Evolutionary conservation across 1,284 basidiomycete species (phyloP).

Genomic region (Meira miltonrushii): DNA sequence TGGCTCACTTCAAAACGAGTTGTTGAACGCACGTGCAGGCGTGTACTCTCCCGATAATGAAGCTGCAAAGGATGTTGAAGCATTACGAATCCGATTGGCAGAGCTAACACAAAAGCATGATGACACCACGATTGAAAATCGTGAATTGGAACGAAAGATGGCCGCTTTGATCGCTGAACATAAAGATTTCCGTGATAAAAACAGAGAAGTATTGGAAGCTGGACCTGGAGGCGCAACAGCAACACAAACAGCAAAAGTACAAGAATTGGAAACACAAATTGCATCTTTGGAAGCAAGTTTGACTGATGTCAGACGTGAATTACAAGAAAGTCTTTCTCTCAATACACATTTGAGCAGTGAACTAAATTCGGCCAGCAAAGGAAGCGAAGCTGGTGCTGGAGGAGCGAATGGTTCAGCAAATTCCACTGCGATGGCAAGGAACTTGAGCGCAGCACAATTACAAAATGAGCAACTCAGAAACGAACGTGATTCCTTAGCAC

Average conservation of each 20-base stretch:
- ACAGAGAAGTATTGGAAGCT: conserved; percentile 10
- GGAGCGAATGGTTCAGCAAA: neutral
- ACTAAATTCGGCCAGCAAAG: conserved; percentile 14
- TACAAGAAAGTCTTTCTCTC: conserved; percentile 32
- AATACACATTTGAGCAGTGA: conserved; percentile 32
- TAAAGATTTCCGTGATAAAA: conserved; percentile 19
- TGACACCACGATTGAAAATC: conserved; percentile 40
- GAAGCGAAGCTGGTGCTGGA: neutral
- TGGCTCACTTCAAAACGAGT: conserved; percentile 37
- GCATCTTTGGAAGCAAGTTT: conserved; percentile 24
- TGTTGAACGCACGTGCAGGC: conserved; percentile 13
- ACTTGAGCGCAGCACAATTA: conserved; percentile 20
- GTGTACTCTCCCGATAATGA: conserved; percentile 21
- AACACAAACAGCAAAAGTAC: conserved; percentile 11
- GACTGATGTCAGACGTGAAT: conserved; percentile 24
- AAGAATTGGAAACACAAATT: conserved; percentile 35
- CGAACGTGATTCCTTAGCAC: conserved; percentile 33
- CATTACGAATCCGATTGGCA: conserved; percentile 32
- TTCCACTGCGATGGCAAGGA: neutral
- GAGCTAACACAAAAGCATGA: conserved; percentile 41
- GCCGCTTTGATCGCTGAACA: conserved; percentile 33
- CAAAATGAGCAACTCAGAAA: conserved; percentile 35
- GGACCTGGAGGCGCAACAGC: too few species aligned
- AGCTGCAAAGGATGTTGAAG: conserved; percentile 39
- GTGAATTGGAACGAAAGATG: conserved; percentile 37